Base-by-base conservation (phyloP, 352 stramenopile genomes). In the Phytophthora pinifolia region DNA sequence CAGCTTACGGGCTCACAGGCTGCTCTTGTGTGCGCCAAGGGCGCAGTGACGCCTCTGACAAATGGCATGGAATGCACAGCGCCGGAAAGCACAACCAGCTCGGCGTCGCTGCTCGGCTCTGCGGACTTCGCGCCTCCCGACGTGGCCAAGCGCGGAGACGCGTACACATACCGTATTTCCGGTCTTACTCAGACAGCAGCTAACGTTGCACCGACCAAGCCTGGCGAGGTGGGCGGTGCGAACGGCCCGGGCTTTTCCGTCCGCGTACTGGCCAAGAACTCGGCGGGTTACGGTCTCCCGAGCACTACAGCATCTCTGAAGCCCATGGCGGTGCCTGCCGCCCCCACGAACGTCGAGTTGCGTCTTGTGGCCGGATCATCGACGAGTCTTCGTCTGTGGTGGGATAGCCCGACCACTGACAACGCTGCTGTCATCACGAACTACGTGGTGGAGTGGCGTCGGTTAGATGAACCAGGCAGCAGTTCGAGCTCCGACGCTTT, bases 381-480 rank as follows among this genome's bases (percentile, higher is more conserved):
- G 3, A 77, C 73, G 7, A 88, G 71, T 65, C 60, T 98, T 30
- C 79, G 80, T 0, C 66, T 98, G 6, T 89, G 83, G 44, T 98
- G 94, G 93, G 76, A 85, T 34, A 56, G 71, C 8, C 94, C 96
- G n/a, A 34, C 76, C 13, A 85, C 72, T 0, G 70, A 90, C 64
- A 96, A 96, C 37, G 92, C 89, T 1, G 79, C 87, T 13, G 59
- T 70, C 9, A 56, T 98, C 17, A 88, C 83, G 12, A 54, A 85
- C 34, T 98, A 98, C 56, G 70, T 83, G 0, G 72, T 98, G 10
- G 72, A 97, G 58, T 98, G 92, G 92, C 34, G 61, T 18, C 25
- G 59, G 2, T 54, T 73, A 25, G 76, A 91, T 42, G 36, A 57
- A 17, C 39, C 46, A 13, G 31, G 17, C 2, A 51, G 32, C 17